A percentile compares a stretch with the other conserved stretches of the same genome.
These are phyloP conservation scores for Coemansia sp. DNA, from an alignment of 192 early-diverging fungal species.

Conservation along the genomic window DNA sequence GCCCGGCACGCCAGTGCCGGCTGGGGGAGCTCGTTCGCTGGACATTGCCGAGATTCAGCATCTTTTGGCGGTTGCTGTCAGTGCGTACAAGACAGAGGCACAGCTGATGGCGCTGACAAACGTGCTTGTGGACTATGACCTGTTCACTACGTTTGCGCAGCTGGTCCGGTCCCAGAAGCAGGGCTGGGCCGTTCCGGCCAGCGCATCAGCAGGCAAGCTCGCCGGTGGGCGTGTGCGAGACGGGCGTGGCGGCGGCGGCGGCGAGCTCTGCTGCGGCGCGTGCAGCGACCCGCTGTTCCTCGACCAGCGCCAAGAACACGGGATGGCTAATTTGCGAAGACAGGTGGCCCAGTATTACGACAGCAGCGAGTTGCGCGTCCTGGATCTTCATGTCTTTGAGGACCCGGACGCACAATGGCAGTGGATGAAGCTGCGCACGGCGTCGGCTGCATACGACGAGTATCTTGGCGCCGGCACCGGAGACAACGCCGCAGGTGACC, in stretches of 20 bases:
- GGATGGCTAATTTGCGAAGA: conserved; percentile 22
- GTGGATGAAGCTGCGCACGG: conserved; percentile 48
- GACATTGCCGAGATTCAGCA: conserved; percentile 45
- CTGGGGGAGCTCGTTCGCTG: conserved; percentile 29
- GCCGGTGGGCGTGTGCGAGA: neutral
- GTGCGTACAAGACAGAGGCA: conserved; percentile 47
- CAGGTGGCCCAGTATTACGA: conserved; percentile 39
- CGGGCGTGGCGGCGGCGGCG: neutral
- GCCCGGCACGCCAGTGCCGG: conserved; percentile 3
- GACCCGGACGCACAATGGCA: conserved; percentile 40
- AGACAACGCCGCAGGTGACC: neutral
- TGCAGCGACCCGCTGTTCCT: conserved; percentile 28
- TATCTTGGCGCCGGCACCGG: conserved; percentile 5
- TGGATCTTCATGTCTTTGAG: conserved; percentile 49
- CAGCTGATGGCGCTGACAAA: conserved; percentile 45
- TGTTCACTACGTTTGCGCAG: conserved; percentile 42
- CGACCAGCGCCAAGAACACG: conserved; percentile 28
- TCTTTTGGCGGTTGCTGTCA: conserved; percentile 38
- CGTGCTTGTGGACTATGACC: conserved; percentile 41
- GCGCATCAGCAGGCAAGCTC: neutral
- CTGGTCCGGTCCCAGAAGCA: conserved; percentile 46
- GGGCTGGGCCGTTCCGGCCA: conserved; percentile 27
- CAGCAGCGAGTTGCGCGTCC: conserved; percentile 23
- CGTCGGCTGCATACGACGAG: conserved; percentile 15
- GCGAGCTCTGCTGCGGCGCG: conserved; percentile 12